Evolutionary conservation across 2,329 filamentous ascomycete genomes (phyloP), one percentile per base, ranked within the genome.

Genomic region (Fusarium hainanense): DNA sequence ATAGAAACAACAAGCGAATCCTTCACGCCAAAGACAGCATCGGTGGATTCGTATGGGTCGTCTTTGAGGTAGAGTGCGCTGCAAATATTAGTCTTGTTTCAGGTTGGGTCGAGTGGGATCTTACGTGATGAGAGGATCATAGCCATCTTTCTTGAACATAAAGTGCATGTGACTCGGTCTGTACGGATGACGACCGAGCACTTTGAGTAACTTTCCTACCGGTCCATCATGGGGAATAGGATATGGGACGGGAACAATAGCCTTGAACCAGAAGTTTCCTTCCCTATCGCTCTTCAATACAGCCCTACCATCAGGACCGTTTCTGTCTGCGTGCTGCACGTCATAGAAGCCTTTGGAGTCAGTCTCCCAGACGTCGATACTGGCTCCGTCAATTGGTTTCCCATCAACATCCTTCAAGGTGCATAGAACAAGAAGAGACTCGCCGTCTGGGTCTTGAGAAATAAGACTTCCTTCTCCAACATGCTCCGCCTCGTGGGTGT

Each of bases 141-240:
- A 68, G 16, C 64, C 59, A 2, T 63, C 56, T 4, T 68, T 69
- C 27, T 90, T 88, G 81, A 97, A 94, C 92, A 97, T 96, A 75
- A 96, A 96, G 79, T 96, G 93, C 84, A 95, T 87, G 79, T 96
- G 93, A 21, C 89, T 88, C 2, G 93, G 93, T 54, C 93, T 82
- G 82, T 89, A 94, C 58, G 89, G 89, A 81, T 96, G 93, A n/a
- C 93, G 83, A n/a, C 86, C 85, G 73, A 96, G 77, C 74, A 82
- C 78, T 76, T 83, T 81, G 73, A 96, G 80, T 71, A 96, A 77
- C 79, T 89, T 88, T 1, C 93, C 94, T 2, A 97, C 93, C 0
- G 94, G 93, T 11, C 92, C 93, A 79, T 97, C 93, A 73, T 93
- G 85, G 2, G 93, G 93, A 74, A 97, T 96, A 0, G 92, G 91